Base-by-base conservation (phyloP, 371 early-diverging fungal genomes). In the Dinochytrium kinnereticum region DNA sequence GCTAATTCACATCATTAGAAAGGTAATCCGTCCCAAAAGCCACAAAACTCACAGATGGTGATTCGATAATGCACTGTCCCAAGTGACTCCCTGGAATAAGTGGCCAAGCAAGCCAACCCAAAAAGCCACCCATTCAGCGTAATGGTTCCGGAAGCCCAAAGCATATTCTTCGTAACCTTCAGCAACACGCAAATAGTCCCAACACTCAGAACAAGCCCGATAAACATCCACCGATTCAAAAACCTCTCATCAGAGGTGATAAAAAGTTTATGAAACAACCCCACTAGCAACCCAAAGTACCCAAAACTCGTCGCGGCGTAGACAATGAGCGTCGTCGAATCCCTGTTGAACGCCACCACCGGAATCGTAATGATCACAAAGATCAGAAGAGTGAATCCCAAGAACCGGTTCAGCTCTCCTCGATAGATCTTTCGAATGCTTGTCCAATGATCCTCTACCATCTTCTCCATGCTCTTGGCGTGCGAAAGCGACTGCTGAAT, bases 241-340 rank as follows among this genome's bases (percentile, higher is more conserved):
- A 71, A 40, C 69, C 57, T n/a, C 50, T 81, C 81, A 26, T 61
- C 36, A 10, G 69, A 34, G 38, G 57, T 68, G 36, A 81, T 70
- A 59, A 78, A 78, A 24, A 81, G 51, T 44, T 81, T 81, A 68
- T 72, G 59, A 67, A 81, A 81, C 7, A 81, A 69, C 2, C 79
- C 81, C 19, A 79, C 24, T 15, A 81, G 70, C 19, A 81, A 67
- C 13, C 81, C 81, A 61, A 64, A 51, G 72, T 71, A 79, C 2
- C 77, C 76, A 49, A 74, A 66, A 17, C 38, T 21, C 1, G 76
- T 44, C 0, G 69, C 37, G 30, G 71, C 79, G 68, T 65, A 76
- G 3, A 71, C 44, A 0, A 61, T 61, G 10, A 65, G 28, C 13
- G 36, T 33, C 2, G 28, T 36, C 17, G 3, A 2, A n/a, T 66